These are phyloP conservation scores for Tylopilus felleus DNA, from an alignment of 768 basidiomycete genomes.

Conservation along the genomic window DNA sequence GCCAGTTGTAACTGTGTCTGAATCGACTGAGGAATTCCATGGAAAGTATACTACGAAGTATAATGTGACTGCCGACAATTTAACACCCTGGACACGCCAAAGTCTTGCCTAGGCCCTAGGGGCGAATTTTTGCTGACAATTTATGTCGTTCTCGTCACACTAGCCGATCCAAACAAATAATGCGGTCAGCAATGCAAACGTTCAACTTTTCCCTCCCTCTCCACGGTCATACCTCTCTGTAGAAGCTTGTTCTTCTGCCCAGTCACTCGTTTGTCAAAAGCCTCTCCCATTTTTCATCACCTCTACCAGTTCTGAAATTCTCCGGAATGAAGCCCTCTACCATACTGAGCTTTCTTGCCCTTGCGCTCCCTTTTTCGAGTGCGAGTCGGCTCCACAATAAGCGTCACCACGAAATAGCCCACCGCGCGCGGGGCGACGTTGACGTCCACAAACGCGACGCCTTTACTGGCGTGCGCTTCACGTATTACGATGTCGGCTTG, in stretches of 20 bases:
- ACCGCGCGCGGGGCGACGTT: conserved; percentile 40
- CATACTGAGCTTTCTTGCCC: conserved; percentile 35
- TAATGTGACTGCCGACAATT: no score
- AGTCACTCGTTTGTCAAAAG: conserved; percentile 23
- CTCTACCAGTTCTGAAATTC: background rate
- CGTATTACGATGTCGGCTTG: conserved; percentile 55
- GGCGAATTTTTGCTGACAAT: no score
- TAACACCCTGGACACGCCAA: no score
- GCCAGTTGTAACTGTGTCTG: no score
- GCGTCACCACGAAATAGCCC: conserved; percentile 46
- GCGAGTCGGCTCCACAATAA: conserved; percentile 22
- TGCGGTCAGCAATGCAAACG: background rate
- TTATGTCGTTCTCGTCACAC: conserved; percentile 16
- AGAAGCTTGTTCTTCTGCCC: conserved; percentile 11
- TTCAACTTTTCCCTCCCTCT: conserved; percentile 2
- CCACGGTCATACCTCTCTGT: background rate
- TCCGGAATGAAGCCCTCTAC: conserved; percentile 24
- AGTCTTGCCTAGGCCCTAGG: no score
- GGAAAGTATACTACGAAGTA: no score
- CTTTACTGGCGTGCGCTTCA: conserved; percentile 39
- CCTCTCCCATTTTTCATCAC: background rate
- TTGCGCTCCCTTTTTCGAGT: conserved; percentile 33
- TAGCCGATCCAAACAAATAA: conserved; percentile 25
- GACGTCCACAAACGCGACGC: conserved; percentile 31
- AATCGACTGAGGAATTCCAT: no score